phyloP scores from a whole-genome alignment of 768 basidiomycete genomes.

The Coprinopsis marcescibilis region DNA sequence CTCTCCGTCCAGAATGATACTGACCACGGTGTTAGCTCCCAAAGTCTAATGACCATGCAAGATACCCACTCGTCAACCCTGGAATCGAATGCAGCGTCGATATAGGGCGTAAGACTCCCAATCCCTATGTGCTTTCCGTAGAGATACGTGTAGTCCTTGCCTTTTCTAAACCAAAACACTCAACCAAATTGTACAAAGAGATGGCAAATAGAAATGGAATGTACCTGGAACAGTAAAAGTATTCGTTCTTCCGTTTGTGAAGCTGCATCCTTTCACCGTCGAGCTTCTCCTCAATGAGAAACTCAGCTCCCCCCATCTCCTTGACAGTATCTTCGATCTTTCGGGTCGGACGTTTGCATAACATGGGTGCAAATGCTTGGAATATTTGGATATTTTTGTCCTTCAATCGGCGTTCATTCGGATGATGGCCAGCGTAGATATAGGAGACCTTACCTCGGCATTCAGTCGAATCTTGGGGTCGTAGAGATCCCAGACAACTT shows the following conservation, averaged over 20 bases:
- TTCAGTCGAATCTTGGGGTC: conserved; percentile 65
- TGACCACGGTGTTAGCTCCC: conserved; percentile 23
- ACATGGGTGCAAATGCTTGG: conserved; percentile 88
- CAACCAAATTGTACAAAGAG: background rate
- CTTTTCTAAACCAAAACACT: conserved; percentile 50
- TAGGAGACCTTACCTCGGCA: conserved; percentile 38
- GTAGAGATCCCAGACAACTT: conserved; percentile 85
- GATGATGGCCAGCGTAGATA: background rate
- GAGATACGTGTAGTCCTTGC: conserved; percentile 85
- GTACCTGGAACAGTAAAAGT: conserved; percentile 88
- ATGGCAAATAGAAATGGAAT: conserved; percentile 1
- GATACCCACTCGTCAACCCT: conserved; percentile 75
- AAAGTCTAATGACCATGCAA: conserved; percentile 1
- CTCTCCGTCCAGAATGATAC: conserved; percentile 93
- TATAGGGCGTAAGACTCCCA: conserved; percentile 86
- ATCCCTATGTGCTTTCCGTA: conserved; percentile 81
- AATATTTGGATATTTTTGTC: conserved; percentile 83
- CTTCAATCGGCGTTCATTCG: conserved; percentile 29
- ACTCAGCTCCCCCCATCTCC: conserved; percentile 72
- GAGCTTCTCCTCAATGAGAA: conserved; percentile 94
- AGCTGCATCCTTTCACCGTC: conserved; percentile 97
- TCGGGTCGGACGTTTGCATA: conserved; percentile 83
- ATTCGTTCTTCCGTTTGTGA: conserved; percentile 88
- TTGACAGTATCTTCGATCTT: conserved; percentile 81
- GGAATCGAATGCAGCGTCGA: conserved; percentile 68